These are phyloP conservation scores for Leonotis leonurus DNA, from an alignment of 257 asterid genomes.

Conservation along the genomic window DNA sequence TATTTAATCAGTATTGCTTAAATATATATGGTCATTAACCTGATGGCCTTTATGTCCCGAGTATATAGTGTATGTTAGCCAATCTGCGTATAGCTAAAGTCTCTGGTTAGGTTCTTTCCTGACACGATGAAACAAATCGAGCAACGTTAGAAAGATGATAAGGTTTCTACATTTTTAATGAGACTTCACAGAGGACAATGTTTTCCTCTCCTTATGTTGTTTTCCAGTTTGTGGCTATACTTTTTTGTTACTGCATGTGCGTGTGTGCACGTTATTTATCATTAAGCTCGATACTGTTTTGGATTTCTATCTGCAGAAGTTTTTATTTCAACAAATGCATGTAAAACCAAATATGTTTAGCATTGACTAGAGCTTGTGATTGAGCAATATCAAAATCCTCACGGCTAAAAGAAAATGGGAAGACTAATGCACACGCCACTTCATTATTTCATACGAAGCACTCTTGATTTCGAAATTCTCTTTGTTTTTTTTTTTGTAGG, in stretches of 20 bases:
- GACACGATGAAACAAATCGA: neutral
- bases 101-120: neutral
- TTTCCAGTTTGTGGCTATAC: too few species aligned
- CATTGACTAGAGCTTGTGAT: neutral
- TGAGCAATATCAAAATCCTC: neutral
- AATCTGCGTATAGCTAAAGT: neutral
- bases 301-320: neutral
- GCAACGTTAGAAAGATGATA: neutral
- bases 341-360: neutral
- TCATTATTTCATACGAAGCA: neutral
- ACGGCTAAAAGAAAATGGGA: neutral
- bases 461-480: neutral
- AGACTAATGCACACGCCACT: neutral
- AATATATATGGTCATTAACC: neutral
- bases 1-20: neutral
- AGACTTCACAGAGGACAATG: neutral
- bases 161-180: too few species aligned
- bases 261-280: neutral
- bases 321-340: neutral
- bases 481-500: slow-evolving; percentile 32
- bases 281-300: neutral
- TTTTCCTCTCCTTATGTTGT: neutral
- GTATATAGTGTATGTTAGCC: neutral
- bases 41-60: neutral
- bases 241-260: neutral